A percentile compares a stretch with the other conserved stretches of the same genome.
phyloP scores from a whole-genome alignment of 2,329 filamentous ascomycete genomes.

The Curvularia spicifera region DNA sequence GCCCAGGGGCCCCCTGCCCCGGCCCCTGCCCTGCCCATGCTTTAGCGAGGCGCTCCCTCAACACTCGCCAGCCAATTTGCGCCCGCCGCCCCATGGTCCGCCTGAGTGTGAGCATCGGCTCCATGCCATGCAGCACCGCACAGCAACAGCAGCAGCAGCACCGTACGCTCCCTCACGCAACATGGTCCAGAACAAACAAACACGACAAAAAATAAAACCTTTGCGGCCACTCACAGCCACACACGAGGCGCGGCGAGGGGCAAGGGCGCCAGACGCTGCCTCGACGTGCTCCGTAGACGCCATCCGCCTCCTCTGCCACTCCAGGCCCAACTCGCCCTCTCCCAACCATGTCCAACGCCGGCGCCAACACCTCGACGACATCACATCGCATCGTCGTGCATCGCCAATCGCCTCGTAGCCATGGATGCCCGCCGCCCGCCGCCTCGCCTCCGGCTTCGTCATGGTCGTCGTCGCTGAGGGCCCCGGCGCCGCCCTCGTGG shows the following conservation, averaged over 20 bases:
- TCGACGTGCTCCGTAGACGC: no score
- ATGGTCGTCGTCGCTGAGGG: conserved; percentile 25
- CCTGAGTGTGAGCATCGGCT: conserved; percentile 13
- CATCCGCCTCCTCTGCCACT: no score
- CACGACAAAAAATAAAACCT: no score
- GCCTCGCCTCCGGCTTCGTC: conserved; percentile 29
- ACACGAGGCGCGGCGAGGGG: background rate
- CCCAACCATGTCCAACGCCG: background rate
- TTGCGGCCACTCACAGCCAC: conserved; percentile 19
- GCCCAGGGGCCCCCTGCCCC: background rate
- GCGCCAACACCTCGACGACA: conserved; percentile 1
- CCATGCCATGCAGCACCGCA: conserved; percentile 38
- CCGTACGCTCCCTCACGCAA: no score
- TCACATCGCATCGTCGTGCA: conserved; percentile 1
- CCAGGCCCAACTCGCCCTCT: background rate
- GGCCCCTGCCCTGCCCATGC: background rate
- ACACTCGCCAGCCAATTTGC: conserved; percentile 21
- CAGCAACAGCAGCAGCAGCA: conserved; percentile 5
- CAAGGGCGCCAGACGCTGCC: background rate
- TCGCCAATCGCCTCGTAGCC: conserved; percentile 1
- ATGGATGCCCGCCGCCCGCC: conserved; percentile 1
- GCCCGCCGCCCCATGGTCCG: no score
- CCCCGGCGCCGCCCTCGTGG: conserved; percentile 26
- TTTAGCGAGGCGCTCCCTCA: conserved; percentile 8
- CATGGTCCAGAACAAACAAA: no score